Conservation (phyloP, 2,329 filamentous ascomycete genomes). For the Huntiella bhutanensis region DNA sequence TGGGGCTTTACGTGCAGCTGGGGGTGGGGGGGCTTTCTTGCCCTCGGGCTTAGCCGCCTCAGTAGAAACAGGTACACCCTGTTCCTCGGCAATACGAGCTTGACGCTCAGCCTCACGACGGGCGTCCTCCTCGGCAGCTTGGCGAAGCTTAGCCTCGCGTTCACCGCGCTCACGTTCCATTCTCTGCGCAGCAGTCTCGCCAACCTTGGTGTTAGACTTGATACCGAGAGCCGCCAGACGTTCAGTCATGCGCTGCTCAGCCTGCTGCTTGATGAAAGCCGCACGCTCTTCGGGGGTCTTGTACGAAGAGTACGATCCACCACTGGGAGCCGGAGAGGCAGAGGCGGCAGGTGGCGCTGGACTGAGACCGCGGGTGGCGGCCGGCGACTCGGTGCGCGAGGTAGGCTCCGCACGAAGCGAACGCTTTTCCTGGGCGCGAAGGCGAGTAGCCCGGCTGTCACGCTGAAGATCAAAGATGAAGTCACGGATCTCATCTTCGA, state of each 20-base stretch:
- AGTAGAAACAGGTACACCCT: slow-evolving; percentile 40
- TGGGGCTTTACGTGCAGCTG: slow-evolving; percentile 51
- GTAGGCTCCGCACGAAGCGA: slow-evolving; percentile 27
- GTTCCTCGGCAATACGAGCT: slow-evolving; percentile 62
- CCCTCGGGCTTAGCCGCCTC: slow-evolving; percentile 23
- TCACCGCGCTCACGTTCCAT: slow-evolving; percentile 78
- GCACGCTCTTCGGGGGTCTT: slow-evolving; percentile 86
- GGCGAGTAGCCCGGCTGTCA: slow-evolving; percentile 56
- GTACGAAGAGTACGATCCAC: slow-evolving; percentile 59
- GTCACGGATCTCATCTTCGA: slow-evolving; percentile 91
- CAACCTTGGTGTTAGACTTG: slow-evolving; percentile 59
- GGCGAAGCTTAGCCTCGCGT: slow-evolving; percentile 65
- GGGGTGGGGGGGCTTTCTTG: slow-evolving; percentile 59
- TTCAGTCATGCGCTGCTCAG: slow-evolving; percentile 92
- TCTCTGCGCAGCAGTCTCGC: slow-evolving; percentile 66
- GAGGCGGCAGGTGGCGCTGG: slow-evolving; percentile 16
- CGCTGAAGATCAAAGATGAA: slow-evolving; percentile 95
- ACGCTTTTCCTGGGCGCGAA: slow-evolving; percentile 41
- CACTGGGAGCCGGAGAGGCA: slow-evolving; percentile 29
- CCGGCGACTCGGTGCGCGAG: slow-evolving; percentile 25
- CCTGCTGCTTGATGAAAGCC: slow-evolving; percentile 91
- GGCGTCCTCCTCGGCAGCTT: slow-evolving; percentile 87
- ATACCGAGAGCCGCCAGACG: slow-evolving; percentile 83
- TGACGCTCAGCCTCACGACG: slow-evolving; percentile 76
- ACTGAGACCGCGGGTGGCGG: slow-evolving; percentile 33